These are phyloP conservation scores for Prunus kanzakura DNA, from an alignment of 306 rosid species.

Conservation along the genomic window DNA sequence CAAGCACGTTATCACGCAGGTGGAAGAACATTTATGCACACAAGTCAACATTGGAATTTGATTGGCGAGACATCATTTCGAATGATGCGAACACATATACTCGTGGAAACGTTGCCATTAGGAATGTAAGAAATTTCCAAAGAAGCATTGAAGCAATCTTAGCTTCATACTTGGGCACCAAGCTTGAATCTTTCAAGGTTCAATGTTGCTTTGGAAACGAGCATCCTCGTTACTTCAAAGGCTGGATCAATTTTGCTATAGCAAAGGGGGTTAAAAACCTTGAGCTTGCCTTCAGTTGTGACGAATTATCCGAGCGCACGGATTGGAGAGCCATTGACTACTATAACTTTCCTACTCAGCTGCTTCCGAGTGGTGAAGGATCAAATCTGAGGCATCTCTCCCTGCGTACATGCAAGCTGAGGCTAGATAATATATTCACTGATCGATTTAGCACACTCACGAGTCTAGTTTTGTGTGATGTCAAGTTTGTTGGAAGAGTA, in stretches of 20 bases:
- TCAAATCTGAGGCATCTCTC: not conserved
- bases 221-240: not conserved
- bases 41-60: not conserved
- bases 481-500: not conserved
- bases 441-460: not conserved
- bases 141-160: not conserved
- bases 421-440: not conserved
- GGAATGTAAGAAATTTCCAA: not conserved
- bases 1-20: not conserved
- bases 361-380: not conserved
- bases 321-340: not conserved
- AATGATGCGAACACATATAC: not conserved
- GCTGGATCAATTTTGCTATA: not conserved
- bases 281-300: not conserved
- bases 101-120: not conserved
- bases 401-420: not conserved
- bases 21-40: not conserved
- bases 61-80: not conserved
- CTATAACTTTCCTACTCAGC: not conserved
- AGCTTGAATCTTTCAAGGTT: not conserved
- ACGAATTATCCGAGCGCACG: not conserved
- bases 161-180: not conserved
- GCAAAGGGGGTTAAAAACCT: not conserved
- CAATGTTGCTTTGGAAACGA: not conserved
- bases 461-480: not conserved